phyloP scores from a whole-genome alignment of 495 filamentous ascomycete species.

The Amniculicola lignicola region DNA sequence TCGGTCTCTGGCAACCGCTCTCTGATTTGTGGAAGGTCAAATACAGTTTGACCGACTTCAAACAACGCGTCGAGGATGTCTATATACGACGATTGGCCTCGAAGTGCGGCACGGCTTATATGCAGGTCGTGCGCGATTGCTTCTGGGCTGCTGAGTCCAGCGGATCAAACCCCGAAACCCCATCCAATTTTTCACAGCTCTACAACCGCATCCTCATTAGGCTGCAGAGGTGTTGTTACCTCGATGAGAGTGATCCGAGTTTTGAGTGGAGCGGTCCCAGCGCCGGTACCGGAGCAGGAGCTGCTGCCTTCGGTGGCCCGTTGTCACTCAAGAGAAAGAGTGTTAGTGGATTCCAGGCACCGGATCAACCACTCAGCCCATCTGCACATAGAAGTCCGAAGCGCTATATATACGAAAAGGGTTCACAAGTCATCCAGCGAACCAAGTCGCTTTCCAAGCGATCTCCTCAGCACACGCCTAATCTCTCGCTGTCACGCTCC shows the following conservation, averaged over 20 bases:
- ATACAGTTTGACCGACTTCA: constrained; percentile 62
- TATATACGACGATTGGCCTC: constrained; percentile 57
- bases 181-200: constrained; percentile 24
- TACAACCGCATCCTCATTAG: constrained; percentile 35
- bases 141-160: constrained; percentile 66
- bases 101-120: constrained; percentile 57
- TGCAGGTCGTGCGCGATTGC: constrained; percentile 75
- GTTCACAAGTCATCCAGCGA: constrained; percentile 23
- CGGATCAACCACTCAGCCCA: constrained; percentile 21
- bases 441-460: constrained; percentile 19
- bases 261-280: constrained; percentile 21
- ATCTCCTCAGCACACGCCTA: constrained; percentile 13
- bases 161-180: constrained; percentile 18
- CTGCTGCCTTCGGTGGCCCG: constrained; percentile 4
- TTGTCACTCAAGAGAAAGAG: constrained; percentile 27
- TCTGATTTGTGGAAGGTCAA: constrained; percentile 64
- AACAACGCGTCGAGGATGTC: constrained; percentile 57
- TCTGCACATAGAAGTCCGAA: constrained; percentile 24
- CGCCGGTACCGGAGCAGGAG: constrained; percentile 7
- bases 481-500: constrained; percentile 22
- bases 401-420: constrained; percentile 28
- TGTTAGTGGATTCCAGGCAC: constrained; percentile 33
- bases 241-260: constrained; percentile 39
- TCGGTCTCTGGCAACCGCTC: constrained; percentile 84
- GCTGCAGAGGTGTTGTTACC: constrained; percentile 39